Evolutionary conservation across 768 basidiomycete genomes (phyloP).

Genomic region (Trametes gibbosa): DNA sequence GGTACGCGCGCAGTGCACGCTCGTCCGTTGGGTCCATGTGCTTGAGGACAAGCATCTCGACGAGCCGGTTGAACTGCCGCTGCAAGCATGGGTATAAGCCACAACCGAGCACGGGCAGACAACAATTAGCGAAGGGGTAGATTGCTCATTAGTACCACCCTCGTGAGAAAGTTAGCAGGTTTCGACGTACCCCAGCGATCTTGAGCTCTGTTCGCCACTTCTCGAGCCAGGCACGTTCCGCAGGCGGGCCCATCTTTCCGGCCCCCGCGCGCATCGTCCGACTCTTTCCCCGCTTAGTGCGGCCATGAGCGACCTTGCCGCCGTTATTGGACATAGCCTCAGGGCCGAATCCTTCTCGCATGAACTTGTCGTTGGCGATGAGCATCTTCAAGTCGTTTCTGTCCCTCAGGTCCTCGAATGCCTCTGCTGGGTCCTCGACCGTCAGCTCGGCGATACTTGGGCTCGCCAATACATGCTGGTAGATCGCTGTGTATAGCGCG

Average conservation of each 20-base stretch:
- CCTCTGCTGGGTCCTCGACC: constrained; percentile 97
- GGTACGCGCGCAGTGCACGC: constrained; percentile 58
- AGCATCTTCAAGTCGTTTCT: constrained; percentile 86
- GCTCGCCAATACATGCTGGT: constrained; percentile 66
- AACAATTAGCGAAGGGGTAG: background rate
- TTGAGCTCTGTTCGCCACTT: constrained; percentile 81
- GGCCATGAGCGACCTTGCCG: constrained; percentile 12
- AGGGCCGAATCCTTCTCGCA: constrained; percentile 64
- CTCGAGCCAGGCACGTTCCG: constrained; percentile 74
- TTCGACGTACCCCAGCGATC: constrained; percentile 70
- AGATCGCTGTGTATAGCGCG: constrained; percentile 83
- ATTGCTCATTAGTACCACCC: background rate
- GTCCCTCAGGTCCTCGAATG: constrained; percentile 95
- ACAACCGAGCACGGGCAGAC: background rate
- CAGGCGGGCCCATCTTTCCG: constrained; percentile 76
- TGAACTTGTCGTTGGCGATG: constrained; percentile 58
- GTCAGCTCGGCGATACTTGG: constrained; percentile 85
- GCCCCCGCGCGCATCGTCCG: constrained; percentile 12
- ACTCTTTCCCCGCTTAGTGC: constrained; percentile 4
- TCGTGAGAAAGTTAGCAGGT: background rate
- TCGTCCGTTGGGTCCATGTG: constrained; percentile 63
- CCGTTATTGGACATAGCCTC: constrained; percentile 26
- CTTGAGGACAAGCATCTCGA: constrained; percentile 77
- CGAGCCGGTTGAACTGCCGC: constrained; percentile 91
- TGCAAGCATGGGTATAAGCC: constrained; percentile 30